phyloP scores from a whole-genome alignment of 306 rosid species.

The Mimosa pudica region DNA sequence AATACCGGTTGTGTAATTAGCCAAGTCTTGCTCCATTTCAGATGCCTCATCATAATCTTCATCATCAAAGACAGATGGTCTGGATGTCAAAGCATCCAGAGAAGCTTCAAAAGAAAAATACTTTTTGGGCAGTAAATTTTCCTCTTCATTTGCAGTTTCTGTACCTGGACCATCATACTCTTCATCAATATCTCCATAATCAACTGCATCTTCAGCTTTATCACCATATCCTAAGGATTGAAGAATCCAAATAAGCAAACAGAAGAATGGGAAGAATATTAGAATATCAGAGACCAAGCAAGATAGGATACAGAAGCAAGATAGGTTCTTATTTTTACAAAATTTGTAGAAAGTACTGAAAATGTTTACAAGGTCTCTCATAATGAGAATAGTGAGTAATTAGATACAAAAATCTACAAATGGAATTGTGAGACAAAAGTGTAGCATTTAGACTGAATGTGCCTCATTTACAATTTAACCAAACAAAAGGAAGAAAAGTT shows the following conservation, averaged over 20 bases:
- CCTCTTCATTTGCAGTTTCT: conserved; percentile 87
- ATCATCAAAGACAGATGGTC: conserved; percentile 75
- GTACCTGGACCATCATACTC: conserved; percentile 93
- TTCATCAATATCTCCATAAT: conserved; percentile 96
- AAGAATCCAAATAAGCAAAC: conserved; percentile 39
- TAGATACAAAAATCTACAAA: background rate
- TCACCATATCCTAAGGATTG: conserved; percentile 71
- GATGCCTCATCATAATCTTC: conserved; percentile 91
- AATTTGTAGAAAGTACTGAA: background rate
- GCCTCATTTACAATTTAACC: background rate
- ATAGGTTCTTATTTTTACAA: conserved; percentile 1
- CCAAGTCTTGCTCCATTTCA: conserved; percentile 61
- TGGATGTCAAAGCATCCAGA: conserved; percentile 54
- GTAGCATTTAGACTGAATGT: background rate
- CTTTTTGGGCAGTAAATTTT: conserved; percentile 74
- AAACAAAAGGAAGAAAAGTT: background rate
- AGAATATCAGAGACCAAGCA: conserved; percentile 22
- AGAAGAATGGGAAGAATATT: conserved; percentile 32
- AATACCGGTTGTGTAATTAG: conserved; percentile 56
- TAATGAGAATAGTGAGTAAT: background rate
- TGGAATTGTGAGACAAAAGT: conserved; percentile 1
- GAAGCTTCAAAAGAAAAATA: conserved; percentile 69
- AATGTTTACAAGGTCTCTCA: conserved; percentile 6
- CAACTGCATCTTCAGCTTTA: conserved; percentile 92
- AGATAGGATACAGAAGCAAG: background rate